Percentiles rank a stretch among this genome's conserved stretches.
These are phyloP conservation scores for Suillus brevipes DNA, from an alignment of 768 basidiomycete species.

Conservation along the genomic window DNA sequence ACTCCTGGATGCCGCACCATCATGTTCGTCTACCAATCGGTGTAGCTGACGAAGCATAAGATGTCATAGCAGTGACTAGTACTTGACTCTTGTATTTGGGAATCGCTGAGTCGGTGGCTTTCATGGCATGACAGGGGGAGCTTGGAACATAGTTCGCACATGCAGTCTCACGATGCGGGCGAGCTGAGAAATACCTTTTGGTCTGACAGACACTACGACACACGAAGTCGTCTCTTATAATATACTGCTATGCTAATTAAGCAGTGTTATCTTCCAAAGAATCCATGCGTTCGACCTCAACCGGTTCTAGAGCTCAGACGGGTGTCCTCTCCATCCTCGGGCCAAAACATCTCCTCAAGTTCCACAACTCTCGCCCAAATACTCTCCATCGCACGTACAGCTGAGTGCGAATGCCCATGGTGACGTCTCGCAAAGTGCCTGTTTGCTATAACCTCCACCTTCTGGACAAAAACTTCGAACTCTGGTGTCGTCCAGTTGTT, in stretches of 20 bases:
- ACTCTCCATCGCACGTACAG: conserved; percentile 39
- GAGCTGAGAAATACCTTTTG: background rate
- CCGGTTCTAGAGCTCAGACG: background rate
- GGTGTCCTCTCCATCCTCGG: conserved; percentile 39
- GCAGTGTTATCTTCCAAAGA: background rate
- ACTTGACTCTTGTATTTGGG: background rate
- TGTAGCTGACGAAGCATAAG: background rate
- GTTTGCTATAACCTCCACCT: conserved; percentile 49
- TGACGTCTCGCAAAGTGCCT: conserved; percentile 20
- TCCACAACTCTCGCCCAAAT: conserved; percentile 62
- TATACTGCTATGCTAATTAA: background rate
- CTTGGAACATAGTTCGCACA: background rate
- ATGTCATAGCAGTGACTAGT: background rate
- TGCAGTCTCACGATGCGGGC: background rate
- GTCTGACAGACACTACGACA: background rate
- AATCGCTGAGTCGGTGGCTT: background rate
- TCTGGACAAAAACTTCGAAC: conserved; percentile 54
- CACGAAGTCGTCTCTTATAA: background rate
- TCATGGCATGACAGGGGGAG: background rate
- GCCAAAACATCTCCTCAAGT: conserved; percentile 65
- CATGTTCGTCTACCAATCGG: background rate
- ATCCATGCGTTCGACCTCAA: background rate
- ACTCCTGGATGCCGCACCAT: background rate
- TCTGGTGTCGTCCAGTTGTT: conserved; percentile 61
- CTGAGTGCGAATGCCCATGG: conserved; percentile 9